These are phyloP conservation scores for Sarcomyxa edulis DNA, from an alignment of 768 basidiomycete species.

Conservation along the genomic window DNA sequence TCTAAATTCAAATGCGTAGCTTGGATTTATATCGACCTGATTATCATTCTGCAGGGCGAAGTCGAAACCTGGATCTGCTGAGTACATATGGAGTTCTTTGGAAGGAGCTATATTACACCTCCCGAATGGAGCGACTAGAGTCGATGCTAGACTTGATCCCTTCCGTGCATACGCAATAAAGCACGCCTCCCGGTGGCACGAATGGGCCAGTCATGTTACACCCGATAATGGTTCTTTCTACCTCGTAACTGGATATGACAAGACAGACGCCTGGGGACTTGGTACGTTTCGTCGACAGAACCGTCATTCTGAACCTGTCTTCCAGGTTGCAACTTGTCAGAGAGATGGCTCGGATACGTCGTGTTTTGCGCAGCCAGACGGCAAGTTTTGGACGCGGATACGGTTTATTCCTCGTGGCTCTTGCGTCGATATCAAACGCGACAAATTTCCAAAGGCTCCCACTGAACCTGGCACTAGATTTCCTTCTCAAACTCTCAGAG, in stretches of 20 bases:
- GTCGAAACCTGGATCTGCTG: background rate
- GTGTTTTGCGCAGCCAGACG: no score
- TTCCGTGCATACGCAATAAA: conserved; percentile 8
- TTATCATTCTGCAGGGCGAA: background rate
- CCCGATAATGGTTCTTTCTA: conserved; percentile 6
- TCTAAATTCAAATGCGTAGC: no score
- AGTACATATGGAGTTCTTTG: background rate
- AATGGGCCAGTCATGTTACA: background rate
- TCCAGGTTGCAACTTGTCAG: no score
- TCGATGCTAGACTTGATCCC: no score
- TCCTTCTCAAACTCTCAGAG: no score
- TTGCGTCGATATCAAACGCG: no score
- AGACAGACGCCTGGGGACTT: conserved; percentile 11
- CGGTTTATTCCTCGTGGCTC: no score
- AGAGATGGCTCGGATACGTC: no score
- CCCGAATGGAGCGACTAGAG: conserved; percentile 1
- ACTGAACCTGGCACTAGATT: no score
- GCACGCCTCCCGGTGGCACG: conserved; percentile 5
- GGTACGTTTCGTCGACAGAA: conserved; percentile 4
- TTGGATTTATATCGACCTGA: background rate
- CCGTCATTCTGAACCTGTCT: no score
- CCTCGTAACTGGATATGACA: conserved; percentile 14
- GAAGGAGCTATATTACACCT: background rate
- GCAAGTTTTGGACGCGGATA: no score
- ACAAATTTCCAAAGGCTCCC: no score